These are phyloP conservation scores for Rhizopus arrhizus DNA, from an alignment of 371 early-diverging fungal genomes.

Conservation along the genomic window DNA sequence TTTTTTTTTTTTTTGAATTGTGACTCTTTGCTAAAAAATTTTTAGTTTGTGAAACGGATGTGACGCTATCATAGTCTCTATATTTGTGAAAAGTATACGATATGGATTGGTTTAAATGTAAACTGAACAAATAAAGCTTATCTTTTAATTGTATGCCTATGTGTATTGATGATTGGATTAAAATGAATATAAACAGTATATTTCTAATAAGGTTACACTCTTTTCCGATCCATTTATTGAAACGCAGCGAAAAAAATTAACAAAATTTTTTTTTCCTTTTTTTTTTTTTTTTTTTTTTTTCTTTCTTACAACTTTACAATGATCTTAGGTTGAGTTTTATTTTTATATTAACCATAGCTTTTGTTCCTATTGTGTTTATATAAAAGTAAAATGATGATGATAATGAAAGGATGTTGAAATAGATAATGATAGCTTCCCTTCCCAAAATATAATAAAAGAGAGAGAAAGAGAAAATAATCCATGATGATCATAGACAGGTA, in stretches of 20 bases:
- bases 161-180: too few species aligned
- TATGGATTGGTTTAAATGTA: neutral
- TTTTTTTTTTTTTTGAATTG: neutral
- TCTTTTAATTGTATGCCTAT: too few species aligned
- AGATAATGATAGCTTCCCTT: neutral
- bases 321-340: conserved; percentile 1
- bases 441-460: neutral
- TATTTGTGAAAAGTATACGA: too few species aligned
- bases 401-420: neutral
- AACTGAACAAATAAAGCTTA: too few species aligned
- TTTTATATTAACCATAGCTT: conserved; percentile 11
- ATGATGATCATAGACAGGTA: neutral
- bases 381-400: neutral
- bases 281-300: neutral
- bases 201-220: too few species aligned
- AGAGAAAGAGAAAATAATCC: neutral
- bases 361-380: neutral
- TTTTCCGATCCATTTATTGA: too few species aligned
- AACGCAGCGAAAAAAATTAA: neutral
- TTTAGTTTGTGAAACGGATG: neutral
- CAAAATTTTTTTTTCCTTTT: neutral
- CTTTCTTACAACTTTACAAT: neutral
- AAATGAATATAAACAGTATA: too few species aligned
- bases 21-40: conserved; percentile 11
- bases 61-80: neutral